phyloP scores from a whole-genome alignment of 2,329 filamentous ascomycete genomes.

The Colletotrichum karsti region DNA sequence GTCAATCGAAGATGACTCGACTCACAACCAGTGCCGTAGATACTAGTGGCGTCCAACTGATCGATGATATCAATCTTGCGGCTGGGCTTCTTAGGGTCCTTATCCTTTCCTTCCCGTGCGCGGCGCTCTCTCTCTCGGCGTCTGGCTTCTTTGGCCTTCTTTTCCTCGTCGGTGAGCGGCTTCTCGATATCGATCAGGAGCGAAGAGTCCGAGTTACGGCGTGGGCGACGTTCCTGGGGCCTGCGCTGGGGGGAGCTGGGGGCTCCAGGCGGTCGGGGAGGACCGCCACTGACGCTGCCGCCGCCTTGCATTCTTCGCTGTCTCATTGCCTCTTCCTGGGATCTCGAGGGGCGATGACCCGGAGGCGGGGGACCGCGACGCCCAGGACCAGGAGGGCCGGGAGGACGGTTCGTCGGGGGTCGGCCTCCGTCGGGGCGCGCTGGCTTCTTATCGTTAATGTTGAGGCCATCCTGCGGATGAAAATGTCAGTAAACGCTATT shows the following conservation, averaged over 20 bases:
- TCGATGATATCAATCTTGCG: constrained; percentile 87
- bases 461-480: constrained; percentile 69
- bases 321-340: constrained; percentile 71
- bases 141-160: constrained; percentile 55
- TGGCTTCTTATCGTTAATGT: constrained; percentile 66
- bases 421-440: constrained; percentile 37
- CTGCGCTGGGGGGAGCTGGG: constrained; percentile 49
- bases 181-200: constrained; percentile 66
- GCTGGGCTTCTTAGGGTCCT: constrained; percentile 56
- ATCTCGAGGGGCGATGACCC: constrained; percentile 68
- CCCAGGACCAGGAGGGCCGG: constrained; percentile 49
- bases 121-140: constrained; percentile 63
- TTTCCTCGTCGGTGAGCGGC: constrained; percentile 67
- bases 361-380: constrained; percentile 51
- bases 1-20: constrained; percentile 34
- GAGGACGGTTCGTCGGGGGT: constrained; percentile 47
- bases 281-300: constrained; percentile 39
- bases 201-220: constrained; percentile 84
- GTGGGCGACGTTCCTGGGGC: constrained; percentile 57
- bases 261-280: constrained; percentile 40
- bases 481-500: constrained; percentile 12
- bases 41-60: constrained; percentile 94
- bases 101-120: constrained; percentile 58
- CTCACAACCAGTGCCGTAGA: constrained; percentile 91
- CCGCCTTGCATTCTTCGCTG: constrained; percentile 53